Conservation (phyloP, 2,329 filamentous ascomycete species). For the Arthroderma sp. region DNA sequence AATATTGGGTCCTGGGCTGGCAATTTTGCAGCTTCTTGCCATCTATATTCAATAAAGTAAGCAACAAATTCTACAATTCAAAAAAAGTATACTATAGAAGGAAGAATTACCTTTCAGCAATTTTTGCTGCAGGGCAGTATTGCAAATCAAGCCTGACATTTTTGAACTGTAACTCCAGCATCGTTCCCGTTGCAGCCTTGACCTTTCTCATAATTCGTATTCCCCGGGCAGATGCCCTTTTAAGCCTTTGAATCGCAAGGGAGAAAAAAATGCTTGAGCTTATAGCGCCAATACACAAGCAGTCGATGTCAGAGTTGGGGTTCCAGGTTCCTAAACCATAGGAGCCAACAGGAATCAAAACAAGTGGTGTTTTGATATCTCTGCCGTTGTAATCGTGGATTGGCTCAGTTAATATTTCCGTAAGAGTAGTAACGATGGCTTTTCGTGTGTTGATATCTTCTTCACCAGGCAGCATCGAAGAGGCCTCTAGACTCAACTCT, state of each 20-base stretch:
- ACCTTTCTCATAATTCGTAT: constrained; percentile 47
- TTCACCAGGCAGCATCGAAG: constrained; percentile 5
- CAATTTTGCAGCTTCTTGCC: constrained; percentile 30
- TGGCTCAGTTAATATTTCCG: constrained; percentile 15
- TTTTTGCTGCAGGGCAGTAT: constrained; percentile 48
- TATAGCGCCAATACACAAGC: constrained; percentile 52
- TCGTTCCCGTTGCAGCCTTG: constrained; percentile 47
- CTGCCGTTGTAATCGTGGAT: constrained; percentile 15
- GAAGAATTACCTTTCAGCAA: constrained; percentile 40
- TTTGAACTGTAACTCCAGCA: constrained; percentile 51
- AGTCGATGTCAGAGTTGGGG: constrained; percentile 50
- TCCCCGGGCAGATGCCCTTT: constrained; percentile 33
- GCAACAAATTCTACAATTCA: background rate
- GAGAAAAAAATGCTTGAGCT: constrained; percentile 51
- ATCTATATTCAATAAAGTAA: constrained; percentile 18
- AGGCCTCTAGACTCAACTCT: constrained; percentile 1
- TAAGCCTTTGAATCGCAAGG: constrained; percentile 45
- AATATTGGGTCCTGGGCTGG: constrained; percentile 44
- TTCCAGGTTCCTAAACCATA: constrained; percentile 54
- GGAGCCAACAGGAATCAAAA: constrained; percentile 53
- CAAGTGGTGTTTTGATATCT: constrained; percentile 27
- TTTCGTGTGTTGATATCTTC: constrained; percentile 7
- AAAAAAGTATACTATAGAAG: background rate
- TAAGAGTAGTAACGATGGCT: constrained; percentile 9
- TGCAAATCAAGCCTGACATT: constrained; percentile 52